A percentile compares a stretch with the other conserved stretches of the same genome.
Evolutionary conservation across 176 grass and related monocot genomes (phyloP).

Genomic region (Aegilops sharonensis): DNA sequence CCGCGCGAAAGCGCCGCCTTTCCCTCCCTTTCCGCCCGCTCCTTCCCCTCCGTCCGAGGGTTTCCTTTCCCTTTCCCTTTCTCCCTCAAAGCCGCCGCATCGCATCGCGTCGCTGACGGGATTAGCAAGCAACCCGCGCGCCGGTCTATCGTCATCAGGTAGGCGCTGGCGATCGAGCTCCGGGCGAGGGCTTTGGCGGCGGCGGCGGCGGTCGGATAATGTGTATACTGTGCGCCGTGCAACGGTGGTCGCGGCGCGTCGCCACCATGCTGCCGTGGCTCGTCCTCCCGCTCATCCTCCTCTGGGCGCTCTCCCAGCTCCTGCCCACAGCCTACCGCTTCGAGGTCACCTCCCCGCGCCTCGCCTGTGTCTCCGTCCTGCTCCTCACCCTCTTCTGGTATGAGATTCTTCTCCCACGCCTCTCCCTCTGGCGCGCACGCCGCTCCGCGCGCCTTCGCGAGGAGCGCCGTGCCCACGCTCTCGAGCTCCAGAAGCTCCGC

Average conservation of each 20-base stretch:
- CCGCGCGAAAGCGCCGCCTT: slow-evolving; percentile 23
- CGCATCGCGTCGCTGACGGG: slow-evolving; percentile 29
- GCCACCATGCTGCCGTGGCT: slow-evolving; percentile 91
- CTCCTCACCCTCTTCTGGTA: slow-evolving; percentile 98
- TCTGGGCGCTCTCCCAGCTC: slow-evolving; percentile 87
- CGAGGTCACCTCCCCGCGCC: slow-evolving; percentile 89
- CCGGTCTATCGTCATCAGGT: background rate
- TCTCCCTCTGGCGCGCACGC: slow-evolving; percentile 74
- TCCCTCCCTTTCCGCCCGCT: background rate
- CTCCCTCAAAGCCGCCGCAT: background rate
- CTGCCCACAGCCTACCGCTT: slow-evolving; percentile 81
- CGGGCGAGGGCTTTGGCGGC: slow-evolving; percentile 5
- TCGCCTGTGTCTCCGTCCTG: slow-evolving; percentile 90
- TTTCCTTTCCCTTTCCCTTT: slow-evolving; percentile 22
- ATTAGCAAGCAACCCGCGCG: slow-evolving; percentile 24
- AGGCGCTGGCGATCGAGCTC: slow-evolving; percentile 48
- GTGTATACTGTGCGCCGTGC: slow-evolving; percentile 93
- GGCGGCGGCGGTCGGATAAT: slow-evolving; percentile 63
- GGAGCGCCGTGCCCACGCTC: slow-evolving; percentile 59
- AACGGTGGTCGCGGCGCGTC: slow-evolving; percentile 94
- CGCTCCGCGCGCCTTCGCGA: slow-evolving; percentile 81
- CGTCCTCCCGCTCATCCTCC: slow-evolving; percentile 75
- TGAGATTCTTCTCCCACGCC: slow-evolving; percentile 78
- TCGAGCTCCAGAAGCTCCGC: slow-evolving; percentile 84
- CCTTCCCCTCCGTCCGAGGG: slow-evolving; percentile 29